Percentiles rank a stretch among this genome's conserved stretches.
Conservation (phyloP, 306 rosid genomes). For the Castanea sativa region DNA sequence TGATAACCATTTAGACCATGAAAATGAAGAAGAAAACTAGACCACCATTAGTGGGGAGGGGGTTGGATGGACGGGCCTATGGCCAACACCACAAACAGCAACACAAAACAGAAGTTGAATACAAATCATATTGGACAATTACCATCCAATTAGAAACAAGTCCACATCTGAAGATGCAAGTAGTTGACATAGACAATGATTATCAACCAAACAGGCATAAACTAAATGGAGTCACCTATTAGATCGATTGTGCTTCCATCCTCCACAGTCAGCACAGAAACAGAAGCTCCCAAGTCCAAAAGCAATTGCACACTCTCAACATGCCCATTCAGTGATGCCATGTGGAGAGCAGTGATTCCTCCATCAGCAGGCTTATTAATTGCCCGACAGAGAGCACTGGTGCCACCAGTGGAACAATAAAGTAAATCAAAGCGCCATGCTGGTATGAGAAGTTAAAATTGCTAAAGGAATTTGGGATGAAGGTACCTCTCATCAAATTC, state of each 20-base stretch:
- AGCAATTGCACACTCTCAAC: slow-evolving; percentile 80
- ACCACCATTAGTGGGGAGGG: no score
- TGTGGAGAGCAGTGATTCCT: slow-evolving; percentile 94
- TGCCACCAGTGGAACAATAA: slow-evolving; percentile 25
- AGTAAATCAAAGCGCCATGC: slow-evolving; percentile 21
- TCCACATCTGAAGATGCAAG: slow-evolving; percentile 11
- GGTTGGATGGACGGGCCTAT: background rate
- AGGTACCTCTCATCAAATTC: slow-evolving; percentile 71
- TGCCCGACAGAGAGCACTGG: slow-evolving; percentile 63
- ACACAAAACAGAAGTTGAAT: background rate
- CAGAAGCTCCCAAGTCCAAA: slow-evolving; percentile 87
- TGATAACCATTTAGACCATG: background rate
- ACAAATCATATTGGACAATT: background rate
- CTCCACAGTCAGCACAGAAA: slow-evolving; percentile 69
- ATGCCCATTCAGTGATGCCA: slow-evolving; percentile 96
- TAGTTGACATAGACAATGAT: slow-evolving; percentile 1
- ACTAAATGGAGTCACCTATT: slow-evolving; percentile 54
- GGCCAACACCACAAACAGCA: background rate
- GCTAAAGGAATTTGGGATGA: slow-evolving; percentile 19
- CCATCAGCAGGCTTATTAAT: slow-evolving; percentile 85
- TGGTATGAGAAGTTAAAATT: slow-evolving; percentile 9
- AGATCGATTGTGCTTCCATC: slow-evolving; percentile 92
- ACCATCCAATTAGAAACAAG: slow-evolving; percentile 7
- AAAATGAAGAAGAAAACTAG: background rate
- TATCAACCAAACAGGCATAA: background rate